These are phyloP conservation scores for Penicillium sclerotigenum DNA, from an alignment of 2,329 filamentous ascomycete species.

Conservation along the genomic window DNA sequence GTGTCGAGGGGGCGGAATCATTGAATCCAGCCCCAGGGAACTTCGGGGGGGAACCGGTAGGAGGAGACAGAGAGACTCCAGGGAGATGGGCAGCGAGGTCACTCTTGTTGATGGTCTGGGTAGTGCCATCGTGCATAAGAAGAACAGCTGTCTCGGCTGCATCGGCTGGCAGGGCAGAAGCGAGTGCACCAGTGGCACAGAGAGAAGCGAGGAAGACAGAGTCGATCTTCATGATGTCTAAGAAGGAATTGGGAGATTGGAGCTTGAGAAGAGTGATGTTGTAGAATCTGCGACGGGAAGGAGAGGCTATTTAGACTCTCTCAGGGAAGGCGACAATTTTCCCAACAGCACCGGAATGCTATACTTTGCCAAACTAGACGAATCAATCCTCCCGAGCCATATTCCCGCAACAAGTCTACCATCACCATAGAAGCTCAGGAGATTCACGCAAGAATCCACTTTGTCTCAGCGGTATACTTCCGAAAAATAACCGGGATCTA, in stretches of 20 bases:
- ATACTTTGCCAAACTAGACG: neutral
- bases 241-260: neutral
- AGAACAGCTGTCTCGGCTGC: neutral
- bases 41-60: neutral
- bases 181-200: neutral
- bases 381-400: neutral
- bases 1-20: neutral
- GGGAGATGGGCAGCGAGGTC: neutral
- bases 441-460: neutral
- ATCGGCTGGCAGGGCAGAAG: neutral
- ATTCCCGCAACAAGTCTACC: neutral
- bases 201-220: neutral
- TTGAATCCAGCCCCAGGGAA: neutral
- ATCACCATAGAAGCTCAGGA: neutral
- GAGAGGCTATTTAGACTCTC: neutral
- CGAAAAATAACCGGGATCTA: neutral
- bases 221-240: neutral
- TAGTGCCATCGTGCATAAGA: neutral
- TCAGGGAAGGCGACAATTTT: neutral
- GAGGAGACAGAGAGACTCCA: neutral
- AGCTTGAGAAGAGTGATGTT: neutral
- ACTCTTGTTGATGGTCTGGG: neutral
- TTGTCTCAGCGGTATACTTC: neutral
- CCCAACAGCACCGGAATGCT: neutral
- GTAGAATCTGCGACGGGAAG: neutral